phyloP scores from a whole-genome alignment of 352 stramenopile genomes.

The Pythium aquatile region DNA sequence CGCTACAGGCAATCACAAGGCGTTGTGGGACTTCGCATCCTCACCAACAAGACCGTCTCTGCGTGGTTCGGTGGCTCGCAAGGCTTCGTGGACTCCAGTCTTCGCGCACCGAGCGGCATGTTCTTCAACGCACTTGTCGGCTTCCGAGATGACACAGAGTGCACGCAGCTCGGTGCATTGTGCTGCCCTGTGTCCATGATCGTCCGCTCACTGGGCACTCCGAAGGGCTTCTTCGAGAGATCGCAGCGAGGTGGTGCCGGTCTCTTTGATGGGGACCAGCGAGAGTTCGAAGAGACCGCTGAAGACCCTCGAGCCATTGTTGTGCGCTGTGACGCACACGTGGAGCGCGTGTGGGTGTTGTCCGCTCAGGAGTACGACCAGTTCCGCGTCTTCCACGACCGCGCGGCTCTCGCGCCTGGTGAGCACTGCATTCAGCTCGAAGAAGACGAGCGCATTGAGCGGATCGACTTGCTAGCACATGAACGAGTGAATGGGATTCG shows the following conservation, averaged over 20 bases:
- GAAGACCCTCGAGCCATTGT: slow-evolving; percentile 16
- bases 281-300: slow-evolving; percentile 9
- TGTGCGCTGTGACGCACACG: slow-evolving; percentile 20
- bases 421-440: slow-evolving; percentile 18
- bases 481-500: slow-evolving; percentile 26
- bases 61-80: slow-evolving; percentile 12
- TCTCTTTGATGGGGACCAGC: slow-evolving; percentile 20
- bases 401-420: slow-evolving; percentile 6
- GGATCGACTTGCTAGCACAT: slow-evolving; percentile 17
- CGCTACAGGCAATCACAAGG: not conserved
- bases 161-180: slow-evolving; percentile 9
- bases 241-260: slow-evolving; percentile 9
- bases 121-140: slow-evolving; percentile 23
- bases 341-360: slow-evolving; percentile 23
- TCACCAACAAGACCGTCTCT: slow-evolving; percentile 2
- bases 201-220: not conserved
- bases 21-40: slow-evolving; percentile 13
- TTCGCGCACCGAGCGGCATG: slow-evolving; percentile 8
- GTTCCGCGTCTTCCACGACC: slow-evolving; percentile 4
- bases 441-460: slow-evolving; percentile 4
- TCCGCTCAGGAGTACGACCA: slow-evolving; percentile 6
- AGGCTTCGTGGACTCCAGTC: not conserved
- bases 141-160: not conserved
- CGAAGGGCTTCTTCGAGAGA: not conserved
- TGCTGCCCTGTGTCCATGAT: slow-evolving; percentile 19